These are phyloP conservation scores for Lachnellula arida DNA, from an alignment of 2,329 filamentous ascomycete species.

Conservation along the genomic window DNA sequence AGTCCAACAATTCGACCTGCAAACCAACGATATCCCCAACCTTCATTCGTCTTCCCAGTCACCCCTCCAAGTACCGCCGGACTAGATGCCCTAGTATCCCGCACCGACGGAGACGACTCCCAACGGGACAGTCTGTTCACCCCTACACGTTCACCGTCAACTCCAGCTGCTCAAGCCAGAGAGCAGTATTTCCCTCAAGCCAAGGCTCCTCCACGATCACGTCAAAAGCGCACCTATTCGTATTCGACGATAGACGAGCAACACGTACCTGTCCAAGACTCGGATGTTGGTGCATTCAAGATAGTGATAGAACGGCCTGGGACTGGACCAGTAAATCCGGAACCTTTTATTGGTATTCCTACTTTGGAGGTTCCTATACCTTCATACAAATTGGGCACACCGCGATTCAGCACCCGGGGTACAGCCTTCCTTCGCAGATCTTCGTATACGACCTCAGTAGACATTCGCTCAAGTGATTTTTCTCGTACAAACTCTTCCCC, in stretches of 20 bases:
- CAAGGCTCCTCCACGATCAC: constrained; percentile 19
- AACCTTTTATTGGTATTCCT: constrained; percentile 40
- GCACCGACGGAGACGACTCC: constrained; percentile 24
- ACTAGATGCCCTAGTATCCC: constrained; percentile 42
- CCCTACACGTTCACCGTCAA: constrained; percentile 28
- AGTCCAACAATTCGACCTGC: constrained; percentile 59
- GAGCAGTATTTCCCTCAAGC: constrained; percentile 22
- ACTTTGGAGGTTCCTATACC: constrained; percentile 73
- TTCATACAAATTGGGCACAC: constrained; percentile 76
- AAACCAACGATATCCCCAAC: constrained; percentile 57
- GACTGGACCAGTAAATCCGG: constrained; percentile 57
- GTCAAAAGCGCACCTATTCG: constrained; percentile 63
- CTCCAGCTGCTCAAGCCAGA: constrained; percentile 38
- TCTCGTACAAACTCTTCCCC: constrained; percentile 38
- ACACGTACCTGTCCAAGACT: constrained; percentile 44
- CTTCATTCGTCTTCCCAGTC: constrained; percentile 54
- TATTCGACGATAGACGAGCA: constrained; percentile 73
- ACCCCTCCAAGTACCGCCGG: constrained; percentile 57
- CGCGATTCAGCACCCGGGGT: constrained; percentile 71
- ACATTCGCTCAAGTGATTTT: constrained; percentile 58
- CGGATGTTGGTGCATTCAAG: constrained; percentile 66
- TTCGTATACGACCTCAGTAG: constrained; percentile 72
- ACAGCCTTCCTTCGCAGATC: constrained; percentile 76
- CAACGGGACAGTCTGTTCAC: constrained; percentile 30
- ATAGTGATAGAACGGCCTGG: constrained; percentile 73